Base-by-base conservation (phyloP, 495 filamentous ascomycete species). In the Glutinoglossum americanum region DNA sequence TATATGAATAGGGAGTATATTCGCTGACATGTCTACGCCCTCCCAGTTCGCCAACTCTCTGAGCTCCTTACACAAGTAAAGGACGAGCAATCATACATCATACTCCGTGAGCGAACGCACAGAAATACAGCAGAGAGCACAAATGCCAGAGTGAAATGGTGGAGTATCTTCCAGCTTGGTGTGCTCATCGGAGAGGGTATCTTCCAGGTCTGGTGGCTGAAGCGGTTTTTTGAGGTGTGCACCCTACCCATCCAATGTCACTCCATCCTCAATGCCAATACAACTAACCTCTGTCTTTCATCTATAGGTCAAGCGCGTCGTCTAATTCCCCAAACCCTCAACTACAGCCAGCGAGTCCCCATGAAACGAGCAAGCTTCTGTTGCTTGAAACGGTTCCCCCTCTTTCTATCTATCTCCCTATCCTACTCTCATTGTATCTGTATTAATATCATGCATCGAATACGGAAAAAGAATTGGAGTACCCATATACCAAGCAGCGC, bases 171-270 rank as follows among this genome's bases (percentile, higher is more conserved):
- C 71, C 89, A 97, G 70, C 76, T 98, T 58, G 78, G 80, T 55
- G 84, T 98, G 57, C 77, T 98, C 51, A 75, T 92, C 59, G 92
- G 84, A 49, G 87, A 95, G 74, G 88, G 88, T 64, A 73, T 96
- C 54, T 98, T 97, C 76, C 92, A 98, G 72, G 93, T 98, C 60
- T 97, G 93, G 92, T 98, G 92, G 86, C 67, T 98, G 69, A 90
- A 94, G 76, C 74, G 93, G 65, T 97, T 98, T 74, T 98, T 98
- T 67, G 92, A 98, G 85, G 90, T 94, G 64, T 67, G 66, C 23
- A 25, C 1, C 8, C 6, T n/a, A n/a, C 19, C 19, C n/a, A 49
- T 9, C 30, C 19, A 17, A 53, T 25, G 11, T 6, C 7, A 32
- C 21, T 1, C 11, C 15, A 15, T 53, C 1, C n/a, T 15, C 7